A percentile compares a stretch with the other conserved stretches of the same genome.
phyloP scores from a whole-genome alignment of 179 eudicot species.

The Vitellaria paradoxa region DNA sequence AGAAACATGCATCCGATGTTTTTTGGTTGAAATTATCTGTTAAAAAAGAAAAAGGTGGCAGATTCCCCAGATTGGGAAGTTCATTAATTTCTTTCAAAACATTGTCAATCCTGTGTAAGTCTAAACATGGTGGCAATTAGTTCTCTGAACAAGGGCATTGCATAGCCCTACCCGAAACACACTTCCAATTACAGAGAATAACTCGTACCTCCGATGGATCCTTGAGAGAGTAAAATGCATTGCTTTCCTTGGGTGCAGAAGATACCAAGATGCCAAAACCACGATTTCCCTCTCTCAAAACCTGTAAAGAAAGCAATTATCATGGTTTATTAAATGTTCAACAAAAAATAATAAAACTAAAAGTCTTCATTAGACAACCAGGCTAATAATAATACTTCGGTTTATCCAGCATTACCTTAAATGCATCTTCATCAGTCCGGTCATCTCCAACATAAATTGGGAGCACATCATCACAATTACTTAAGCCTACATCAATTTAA shows the following conservation, averaged over 20 bases:
- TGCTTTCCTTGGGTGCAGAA: slow-evolving; percentile 82
- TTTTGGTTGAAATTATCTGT: neutral
- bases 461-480: slow-evolving; percentile 70
- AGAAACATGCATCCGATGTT: neutral
- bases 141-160: slow-evolving; percentile 4
- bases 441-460: slow-evolving; percentile 98
- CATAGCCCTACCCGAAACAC: neutral
- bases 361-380: neutral
- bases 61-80: neutral
- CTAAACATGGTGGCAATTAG: neutral
- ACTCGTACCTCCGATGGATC: slow-evolving; percentile 79
- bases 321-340: neutral
- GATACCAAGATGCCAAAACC: slow-evolving; percentile 93
- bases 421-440: slow-evolving; percentile 97
- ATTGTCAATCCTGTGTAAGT: neutral
- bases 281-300: slow-evolving; percentile 62
- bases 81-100: neutral
- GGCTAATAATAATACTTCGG: neutral
- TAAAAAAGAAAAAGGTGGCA: neutral
- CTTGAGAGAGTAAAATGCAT: slow-evolving; percentile 83
- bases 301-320: slow-evolving; percentile 37
- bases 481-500: slow-evolving; percentile 47
- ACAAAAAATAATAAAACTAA: neutral
- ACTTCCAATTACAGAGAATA: neutral
- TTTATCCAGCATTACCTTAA: slow-evolving; percentile 51